Percentiles rank a stretch among this genome's conserved stretches.
These are phyloP conservation scores for Cryptococcus sp. DNA, from an alignment of 1,284 basidiomycete species.

Conservation along the genomic window DNA sequence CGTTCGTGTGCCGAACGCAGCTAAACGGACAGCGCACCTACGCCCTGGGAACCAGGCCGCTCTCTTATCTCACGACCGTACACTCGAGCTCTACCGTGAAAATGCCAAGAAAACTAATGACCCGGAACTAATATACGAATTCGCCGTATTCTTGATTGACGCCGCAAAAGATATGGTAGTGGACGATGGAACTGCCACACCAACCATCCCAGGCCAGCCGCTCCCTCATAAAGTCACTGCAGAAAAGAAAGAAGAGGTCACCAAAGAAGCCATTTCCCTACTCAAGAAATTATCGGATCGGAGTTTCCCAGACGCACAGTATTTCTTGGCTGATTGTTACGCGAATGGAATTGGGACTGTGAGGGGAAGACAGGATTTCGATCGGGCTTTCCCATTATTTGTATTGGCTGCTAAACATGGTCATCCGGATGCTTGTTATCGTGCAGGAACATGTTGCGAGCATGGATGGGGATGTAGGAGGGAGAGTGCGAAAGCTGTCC, in stretches of 20 bases:
- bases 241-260: constrained; percentile 81
- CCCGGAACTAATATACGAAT: constrained; percentile 95
- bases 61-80: constrained; percentile 88
- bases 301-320: constrained; percentile 90
- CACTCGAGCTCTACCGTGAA: constrained; percentile 90
- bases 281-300: constrained; percentile 88
- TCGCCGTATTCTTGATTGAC: constrained; percentile 98
- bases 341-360: constrained; percentile 92
- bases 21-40: constrained; percentile 62
- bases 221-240: constrained; percentile 57
- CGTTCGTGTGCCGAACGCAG: not conserved
- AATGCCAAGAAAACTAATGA: constrained; percentile 99
- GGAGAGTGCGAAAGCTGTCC: constrained; percentile 85
- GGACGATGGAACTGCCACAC: constrained; percentile 3
- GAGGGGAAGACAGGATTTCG: constrained; percentile 88
- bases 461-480: constrained; percentile 97
- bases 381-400: constrained; percentile 92
- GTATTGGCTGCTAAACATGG: constrained; percentile 95
- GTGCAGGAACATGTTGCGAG: constrained; percentile 96
- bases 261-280: constrained; percentile 77
- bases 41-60: constrained; percentile 88
- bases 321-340: constrained; percentile 96
- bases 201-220: constrained; percentile 16
- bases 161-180: constrained; percentile 71
- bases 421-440: constrained; percentile 94